Percentiles rank a stretch among this genome's conserved stretches.
Conservation (phyloP, 371 early-diverging fungal species). For the Apophysomyces sp. region DNA sequence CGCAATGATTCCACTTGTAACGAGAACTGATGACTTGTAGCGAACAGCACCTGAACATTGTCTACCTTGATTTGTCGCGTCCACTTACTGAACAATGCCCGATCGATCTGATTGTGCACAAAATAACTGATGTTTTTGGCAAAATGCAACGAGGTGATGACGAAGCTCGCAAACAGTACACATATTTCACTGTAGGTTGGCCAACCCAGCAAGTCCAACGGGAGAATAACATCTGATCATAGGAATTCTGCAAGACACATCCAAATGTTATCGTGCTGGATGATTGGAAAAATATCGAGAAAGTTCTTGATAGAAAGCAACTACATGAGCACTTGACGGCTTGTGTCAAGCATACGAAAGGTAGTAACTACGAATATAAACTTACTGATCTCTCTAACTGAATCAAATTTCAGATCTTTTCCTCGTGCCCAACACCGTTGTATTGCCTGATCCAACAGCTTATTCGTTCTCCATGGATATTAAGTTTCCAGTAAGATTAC, state of each 20-base stretch:
- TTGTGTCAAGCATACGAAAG: constrained; percentile 4
- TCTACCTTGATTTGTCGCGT: constrained; percentile 36
- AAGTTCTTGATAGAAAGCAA: constrained; percentile 33
- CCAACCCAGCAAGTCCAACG: background rate
- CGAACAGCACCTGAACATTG: constrained; percentile 28
- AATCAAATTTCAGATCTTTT: constrained; percentile 7
- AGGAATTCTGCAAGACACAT: constrained; percentile 30
- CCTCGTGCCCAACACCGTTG: constrained; percentile 27
- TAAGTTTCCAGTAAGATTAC: constrained; percentile 30
- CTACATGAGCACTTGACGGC: constrained; percentile 21
- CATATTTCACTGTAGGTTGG: constrained; percentile 28
- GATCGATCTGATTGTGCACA: constrained; percentile 48
- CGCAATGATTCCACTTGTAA: background rate
- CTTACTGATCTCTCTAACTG: no score
- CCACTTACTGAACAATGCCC: constrained; percentile 34
- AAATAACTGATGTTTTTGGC: constrained; percentile 44
- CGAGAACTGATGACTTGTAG: constrained; percentile 11
- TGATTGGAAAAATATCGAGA: constrained; percentile 36
- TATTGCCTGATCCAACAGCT: constrained; percentile 15
- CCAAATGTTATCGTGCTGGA: constrained; percentile 37
- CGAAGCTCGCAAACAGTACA: constrained; percentile 23
- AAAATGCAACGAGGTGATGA: constrained; percentile 33
- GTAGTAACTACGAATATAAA: background rate
- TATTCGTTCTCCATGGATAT: constrained; percentile 13
- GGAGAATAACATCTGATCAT: background rate